Conservation (phyloP, 768 basidiomycete species). For the Arthromyces matolae region DNA sequence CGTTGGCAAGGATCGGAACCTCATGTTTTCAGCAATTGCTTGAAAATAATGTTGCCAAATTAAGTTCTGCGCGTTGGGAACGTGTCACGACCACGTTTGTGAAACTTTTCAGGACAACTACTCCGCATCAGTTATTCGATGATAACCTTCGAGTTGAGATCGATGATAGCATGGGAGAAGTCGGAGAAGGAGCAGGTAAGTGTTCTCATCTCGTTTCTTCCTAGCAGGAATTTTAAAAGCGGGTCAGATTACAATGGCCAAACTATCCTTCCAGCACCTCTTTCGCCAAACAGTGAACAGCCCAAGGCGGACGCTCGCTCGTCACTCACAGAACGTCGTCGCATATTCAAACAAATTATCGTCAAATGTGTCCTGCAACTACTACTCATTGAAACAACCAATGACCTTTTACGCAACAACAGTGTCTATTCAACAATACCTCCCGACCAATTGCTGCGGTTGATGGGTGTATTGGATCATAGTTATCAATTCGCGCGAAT, state of each 20-base stretch:
- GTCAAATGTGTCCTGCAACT: slow-evolving; percentile 99
- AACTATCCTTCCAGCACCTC: slow-evolving; percentile 80
- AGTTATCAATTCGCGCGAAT: slow-evolving; percentile 96
- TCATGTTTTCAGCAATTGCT: slow-evolving; percentile 95
- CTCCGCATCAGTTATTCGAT: slow-evolving; percentile 95
- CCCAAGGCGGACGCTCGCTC: slow-evolving; percentile 44
- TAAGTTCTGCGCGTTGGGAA: slow-evolving; percentile 86
- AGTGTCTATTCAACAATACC: slow-evolving; percentile 92
- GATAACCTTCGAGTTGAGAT: slow-evolving; percentile 85
- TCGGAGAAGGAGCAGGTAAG: slow-evolving; percentile 44
- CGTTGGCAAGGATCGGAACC: slow-evolving; percentile 94
- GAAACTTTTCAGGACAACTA: slow-evolving; percentile 95
- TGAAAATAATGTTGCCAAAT: slow-evolving; percentile 87
- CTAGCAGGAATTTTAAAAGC: neutral
- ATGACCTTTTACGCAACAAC: slow-evolving; percentile 89
- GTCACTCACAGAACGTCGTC: slow-evolving; percentile 69
- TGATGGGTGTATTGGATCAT: slow-evolving; percentile 95
- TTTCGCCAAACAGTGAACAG: slow-evolving; percentile 70
- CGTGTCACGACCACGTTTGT: slow-evolving; percentile 89
- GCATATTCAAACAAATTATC: slow-evolving; percentile 97
- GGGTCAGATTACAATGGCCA: slow-evolving; percentile 65
- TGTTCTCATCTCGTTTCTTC: neutral
- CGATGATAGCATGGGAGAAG: slow-evolving; percentile 52
- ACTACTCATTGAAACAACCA: slow-evolving; percentile 94
- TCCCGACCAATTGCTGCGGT: slow-evolving; percentile 83